These are phyloP conservation scores for Turritis glabra DNA, from an alignment of 345 rosid species.

Conservation along the genomic window DNA sequence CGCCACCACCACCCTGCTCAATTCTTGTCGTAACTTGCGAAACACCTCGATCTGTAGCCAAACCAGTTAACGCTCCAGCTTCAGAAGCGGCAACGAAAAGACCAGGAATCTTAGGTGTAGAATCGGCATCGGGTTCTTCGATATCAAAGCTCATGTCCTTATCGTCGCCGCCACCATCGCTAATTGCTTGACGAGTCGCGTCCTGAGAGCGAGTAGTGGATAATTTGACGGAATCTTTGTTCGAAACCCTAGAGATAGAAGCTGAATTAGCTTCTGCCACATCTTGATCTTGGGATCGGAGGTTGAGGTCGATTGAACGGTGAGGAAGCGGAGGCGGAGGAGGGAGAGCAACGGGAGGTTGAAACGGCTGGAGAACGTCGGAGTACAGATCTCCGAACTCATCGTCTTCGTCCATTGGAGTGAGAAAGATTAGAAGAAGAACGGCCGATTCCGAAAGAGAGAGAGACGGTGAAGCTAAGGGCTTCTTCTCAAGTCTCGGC, in stretches of 20 bases:
- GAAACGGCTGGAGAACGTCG: slow-evolving; percentile 69
- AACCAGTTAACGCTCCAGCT: slow-evolving; percentile 23
- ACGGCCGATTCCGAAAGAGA: slow-evolving; percentile 25
- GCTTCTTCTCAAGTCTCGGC: slow-evolving; percentile 32
- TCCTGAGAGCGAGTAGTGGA: slow-evolving; percentile 16
- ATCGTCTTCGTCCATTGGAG: slow-evolving; percentile 88
- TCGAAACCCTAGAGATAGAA: slow-evolving; percentile 51
- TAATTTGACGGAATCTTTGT: slow-evolving; percentile 28
- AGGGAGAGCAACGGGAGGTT: slow-evolving; percentile 39
- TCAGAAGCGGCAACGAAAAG: slow-evolving; percentile 36
- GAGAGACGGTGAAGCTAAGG: slow-evolving; percentile 40
- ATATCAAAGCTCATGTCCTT: slow-evolving; percentile 69
- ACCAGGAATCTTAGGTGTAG: slow-evolving; percentile 63
- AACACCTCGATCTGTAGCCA: slow-evolving; percentile 36
- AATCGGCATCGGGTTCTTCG: slow-evolving; percentile 60
- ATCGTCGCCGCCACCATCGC: slow-evolving; percentile 34
- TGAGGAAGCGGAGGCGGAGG: slow-evolving; percentile 36
- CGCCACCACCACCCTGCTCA: slow-evolving; percentile 19
- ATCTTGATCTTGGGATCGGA: slow-evolving; percentile 36
- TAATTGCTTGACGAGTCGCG: slow-evolving; percentile 24
- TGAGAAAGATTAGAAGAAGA: slow-evolving; percentile 13
- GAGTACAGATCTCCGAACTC: slow-evolving; percentile 99
- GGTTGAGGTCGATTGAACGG: slow-evolving; percentile 69
- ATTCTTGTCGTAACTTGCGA: slow-evolving; percentile 7
- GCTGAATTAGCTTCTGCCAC: slow-evolving; percentile 32